A percentile compares a stretch with the other conserved stretches of the same genome.
Evolutionary conservation across 345 rosid species (phyloP).

Genomic region (Eucalyptus sideroxylon): DNA sequence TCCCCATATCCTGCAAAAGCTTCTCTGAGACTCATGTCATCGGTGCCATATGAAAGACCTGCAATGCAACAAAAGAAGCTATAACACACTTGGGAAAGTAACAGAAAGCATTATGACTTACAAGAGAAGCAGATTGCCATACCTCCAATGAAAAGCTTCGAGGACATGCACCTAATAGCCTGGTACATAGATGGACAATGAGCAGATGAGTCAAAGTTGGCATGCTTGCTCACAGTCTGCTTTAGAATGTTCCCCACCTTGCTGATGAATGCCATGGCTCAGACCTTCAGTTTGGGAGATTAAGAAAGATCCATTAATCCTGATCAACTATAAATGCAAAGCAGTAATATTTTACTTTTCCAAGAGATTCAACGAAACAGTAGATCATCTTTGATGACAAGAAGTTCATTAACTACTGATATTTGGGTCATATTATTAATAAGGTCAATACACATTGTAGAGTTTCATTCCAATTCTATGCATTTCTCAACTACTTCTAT

Average conservation of each 20-base stretch:
- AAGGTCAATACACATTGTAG: not conserved
- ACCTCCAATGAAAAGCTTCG: constrained; percentile 85
- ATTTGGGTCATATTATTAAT: not conserved
- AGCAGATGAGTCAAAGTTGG: constrained; percentile 20
- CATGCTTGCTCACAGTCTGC: constrained; percentile 42
- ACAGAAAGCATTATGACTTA: not conserved
- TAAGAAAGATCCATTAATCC: not conserved
- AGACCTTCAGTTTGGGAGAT: constrained; percentile 2
- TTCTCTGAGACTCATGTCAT: constrained; percentile 56
- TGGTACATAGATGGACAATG: constrained; percentile 56
- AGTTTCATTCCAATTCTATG: not conserved
- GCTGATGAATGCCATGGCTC: constrained; percentile 63
- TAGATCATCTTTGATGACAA: not conserved
- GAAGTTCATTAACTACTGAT: not conserved
- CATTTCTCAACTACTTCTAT: not conserved
- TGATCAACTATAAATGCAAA: not conserved
- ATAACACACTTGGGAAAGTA: not conserved
- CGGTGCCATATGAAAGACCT: constrained; percentile 61
- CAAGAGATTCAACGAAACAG: not conserved
- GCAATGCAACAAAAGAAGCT: not conserved
- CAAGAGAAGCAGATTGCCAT: not conserved
- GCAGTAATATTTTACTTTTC: not conserved
- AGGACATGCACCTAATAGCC: constrained; percentile 64
- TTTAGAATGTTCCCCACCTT: constrained; percentile 53
- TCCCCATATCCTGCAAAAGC: constrained; percentile 71